Conservation (phyloP, 2,329 filamentous ascomycete species). For the Ascomycota sp. region DNA sequence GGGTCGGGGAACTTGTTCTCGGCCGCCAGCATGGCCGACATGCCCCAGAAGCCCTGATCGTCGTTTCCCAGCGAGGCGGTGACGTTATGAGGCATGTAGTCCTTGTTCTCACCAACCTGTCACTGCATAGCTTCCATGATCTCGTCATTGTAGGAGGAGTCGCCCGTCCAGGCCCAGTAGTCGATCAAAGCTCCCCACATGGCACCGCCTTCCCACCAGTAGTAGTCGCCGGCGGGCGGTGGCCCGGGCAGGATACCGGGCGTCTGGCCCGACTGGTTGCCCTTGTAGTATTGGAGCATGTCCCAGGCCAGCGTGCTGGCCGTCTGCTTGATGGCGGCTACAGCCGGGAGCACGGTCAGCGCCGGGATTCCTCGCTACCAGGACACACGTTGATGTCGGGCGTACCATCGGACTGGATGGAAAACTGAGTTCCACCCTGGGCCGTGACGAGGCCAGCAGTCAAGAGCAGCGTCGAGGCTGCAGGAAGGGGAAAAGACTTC, state of each 20-base stretch:
- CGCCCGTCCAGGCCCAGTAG: conserved; percentile 47
- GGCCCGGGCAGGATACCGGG: conserved; percentile 33
- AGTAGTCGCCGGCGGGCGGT: conserved; percentile 29
- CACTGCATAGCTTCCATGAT: conserved; percentile 32
- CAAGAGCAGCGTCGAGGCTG: no score
- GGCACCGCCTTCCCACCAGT: conserved; percentile 54
- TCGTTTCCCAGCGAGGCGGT: conserved; percentile 41
- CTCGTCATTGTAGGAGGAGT: conserved; percentile 36
- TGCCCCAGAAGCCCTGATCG: conserved; percentile 49
- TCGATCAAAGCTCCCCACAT: conserved; percentile 48
- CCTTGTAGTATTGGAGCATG: conserved; percentile 22
- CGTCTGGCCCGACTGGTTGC: conserved; percentile 20
- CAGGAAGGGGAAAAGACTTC: no score
- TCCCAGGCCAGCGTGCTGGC: conserved; percentile 20
- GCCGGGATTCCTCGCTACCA: no score
- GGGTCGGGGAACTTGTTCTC: conserved; percentile 41
- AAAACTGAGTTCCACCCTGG: no score
- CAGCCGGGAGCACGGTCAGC: no score
- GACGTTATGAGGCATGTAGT: conserved; percentile 39
- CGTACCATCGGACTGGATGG: no score
- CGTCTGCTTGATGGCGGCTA: conserved; percentile 17
- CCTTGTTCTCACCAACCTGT: conserved; percentile 31
- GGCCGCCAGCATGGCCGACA: conserved; percentile 43
- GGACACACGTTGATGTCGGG: no score
- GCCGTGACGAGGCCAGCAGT: no score